phyloP scores from a whole-genome alignment of 352 stramenopile genomes.

The Globisporangium nodosum region DNA sequence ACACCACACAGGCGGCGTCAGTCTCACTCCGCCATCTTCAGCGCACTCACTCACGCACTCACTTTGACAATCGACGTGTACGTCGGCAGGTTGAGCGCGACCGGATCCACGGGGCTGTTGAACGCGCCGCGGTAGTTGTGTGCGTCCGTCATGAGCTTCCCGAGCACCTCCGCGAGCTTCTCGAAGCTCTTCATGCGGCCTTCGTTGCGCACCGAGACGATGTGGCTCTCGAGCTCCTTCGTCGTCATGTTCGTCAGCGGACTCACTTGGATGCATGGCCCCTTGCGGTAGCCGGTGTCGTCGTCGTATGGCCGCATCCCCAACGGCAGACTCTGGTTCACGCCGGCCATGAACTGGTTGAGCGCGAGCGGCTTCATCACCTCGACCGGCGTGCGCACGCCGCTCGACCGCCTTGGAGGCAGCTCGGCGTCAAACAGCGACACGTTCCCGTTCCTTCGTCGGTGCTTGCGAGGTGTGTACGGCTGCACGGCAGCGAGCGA shows the following conservation, averaged over 20 bases:
- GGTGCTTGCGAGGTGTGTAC: slow-evolving; percentile 37
- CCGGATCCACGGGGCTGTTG: slow-evolving; percentile 68
- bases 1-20: background rate
- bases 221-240: slow-evolving; percentile 51
- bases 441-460: slow-evolving; percentile 24
- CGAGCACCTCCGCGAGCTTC: slow-evolving; percentile 54
- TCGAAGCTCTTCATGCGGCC: slow-evolving; percentile 59
- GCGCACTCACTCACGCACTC: background rate
- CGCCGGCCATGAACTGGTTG: slow-evolving; percentile 16
- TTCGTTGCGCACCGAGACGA: slow-evolving; percentile 61
- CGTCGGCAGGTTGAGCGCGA: slow-evolving; percentile 61
- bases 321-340: slow-evolving; percentile 53
- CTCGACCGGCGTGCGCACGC: background rate
- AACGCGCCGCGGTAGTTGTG: slow-evolving; percentile 71
- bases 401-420: background rate
- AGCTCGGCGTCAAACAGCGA: slow-evolving; percentile 10
- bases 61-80: slow-evolving; percentile 64
- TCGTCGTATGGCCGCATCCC: slow-evolving; percentile 19
- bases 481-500: slow-evolving; percentile 6
- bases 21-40: background rate
- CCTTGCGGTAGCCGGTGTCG: slow-evolving; percentile 7
- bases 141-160: slow-evolving; percentile 68
- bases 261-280: slow-evolving; percentile 24
- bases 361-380: slow-evolving; percentile 19
- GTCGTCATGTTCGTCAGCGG: slow-evolving; percentile 58